Evolutionary conservation across 129 eudicot genomes (phyloP).

Genomic region (Tagetes patula): DNA sequence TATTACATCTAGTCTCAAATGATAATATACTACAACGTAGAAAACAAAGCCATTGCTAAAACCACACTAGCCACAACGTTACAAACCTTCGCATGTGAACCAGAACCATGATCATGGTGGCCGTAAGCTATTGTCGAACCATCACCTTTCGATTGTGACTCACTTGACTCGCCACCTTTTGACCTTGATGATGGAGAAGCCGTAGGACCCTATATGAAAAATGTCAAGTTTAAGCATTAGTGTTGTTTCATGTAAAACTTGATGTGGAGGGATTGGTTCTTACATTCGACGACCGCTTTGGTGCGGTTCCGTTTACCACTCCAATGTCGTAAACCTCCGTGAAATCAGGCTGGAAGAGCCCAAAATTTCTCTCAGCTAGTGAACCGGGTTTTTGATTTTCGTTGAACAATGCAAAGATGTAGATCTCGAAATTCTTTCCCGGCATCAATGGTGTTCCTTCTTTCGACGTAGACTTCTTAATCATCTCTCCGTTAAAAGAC

Average conservation of each 20-base stretch:
- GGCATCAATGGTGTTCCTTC: conserved; percentile 65
- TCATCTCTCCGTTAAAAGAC: conserved; percentile 41
- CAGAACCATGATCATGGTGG: background rate
- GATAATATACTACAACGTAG: conserved; percentile 1
- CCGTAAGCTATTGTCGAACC: conserved; percentile 8
- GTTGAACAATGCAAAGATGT: conserved; percentile 52
- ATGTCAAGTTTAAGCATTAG: conserved; percentile 10
- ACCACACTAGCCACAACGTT: background rate
- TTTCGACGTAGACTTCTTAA: conserved; percentile 34
- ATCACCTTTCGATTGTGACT: conserved; percentile 19
- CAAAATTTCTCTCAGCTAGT: conserved; percentile 50
- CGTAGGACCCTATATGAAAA: conserved; percentile 29
- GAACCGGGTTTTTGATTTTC: conserved; percentile 54
- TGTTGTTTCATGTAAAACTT: background rate
- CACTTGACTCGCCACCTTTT: background rate
- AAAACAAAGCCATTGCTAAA: background rate
- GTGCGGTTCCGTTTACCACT: conserved; percentile 28
- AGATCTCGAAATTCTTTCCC: conserved; percentile 46
- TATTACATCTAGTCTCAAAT: background rate
- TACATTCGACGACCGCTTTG: conserved; percentile 27
- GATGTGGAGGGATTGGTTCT: background rate
- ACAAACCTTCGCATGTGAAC: background rate
- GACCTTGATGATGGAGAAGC: conserved; percentile 33
- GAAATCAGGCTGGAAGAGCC: conserved; percentile 49
- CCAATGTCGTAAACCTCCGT: conserved; percentile 55